A percentile compares a stretch with the other conserved stretches of the same genome.
Conservation (phyloP, 768 basidiomycete genomes). For the Collybia nuda region DNA sequence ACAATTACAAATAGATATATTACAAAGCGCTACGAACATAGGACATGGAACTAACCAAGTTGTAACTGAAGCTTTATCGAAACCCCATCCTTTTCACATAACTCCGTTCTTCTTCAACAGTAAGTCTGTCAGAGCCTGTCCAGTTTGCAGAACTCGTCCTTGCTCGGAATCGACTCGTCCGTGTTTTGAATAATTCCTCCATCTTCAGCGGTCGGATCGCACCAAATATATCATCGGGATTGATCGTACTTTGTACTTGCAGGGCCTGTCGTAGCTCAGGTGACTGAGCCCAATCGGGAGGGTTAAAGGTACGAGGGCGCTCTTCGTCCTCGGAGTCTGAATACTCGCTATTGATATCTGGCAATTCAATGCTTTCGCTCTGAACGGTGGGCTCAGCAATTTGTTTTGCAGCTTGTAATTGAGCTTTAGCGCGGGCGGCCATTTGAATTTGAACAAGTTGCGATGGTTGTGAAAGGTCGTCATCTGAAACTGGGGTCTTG, state of each 20-base stretch:
- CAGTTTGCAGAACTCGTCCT: constrained; percentile 95
- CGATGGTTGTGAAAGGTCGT: constrained; percentile 59
- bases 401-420: constrained; percentile 58
- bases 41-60: background rate
- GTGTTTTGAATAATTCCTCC: constrained; percentile 88
- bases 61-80: constrained; percentile 27
- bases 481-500: constrained; percentile 36
- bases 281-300: constrained; percentile 90
- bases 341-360: constrained; percentile 96
- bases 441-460: constrained; percentile 65
- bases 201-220: constrained; percentile 82
- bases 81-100: constrained; percentile 94
- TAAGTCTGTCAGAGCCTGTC: constrained; percentile 89
- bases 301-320: constrained; percentile 66
- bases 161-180: constrained; percentile 81
- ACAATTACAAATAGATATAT: too few relatives aligned
- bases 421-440: constrained; percentile 70
- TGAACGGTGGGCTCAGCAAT: constrained; percentile 44
- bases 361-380: constrained; percentile 86
- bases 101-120: constrained; percentile 78
- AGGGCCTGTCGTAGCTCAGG: constrained; percentile 82
- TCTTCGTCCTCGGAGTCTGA: constrained; percentile 95
- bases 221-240: constrained; percentile 92
- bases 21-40: background rate
- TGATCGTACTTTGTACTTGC: constrained; percentile 79